phyloP scores from a whole-genome alignment of 176 grass and related monocot species.

The Tillandsia fasciculata region DNA sequence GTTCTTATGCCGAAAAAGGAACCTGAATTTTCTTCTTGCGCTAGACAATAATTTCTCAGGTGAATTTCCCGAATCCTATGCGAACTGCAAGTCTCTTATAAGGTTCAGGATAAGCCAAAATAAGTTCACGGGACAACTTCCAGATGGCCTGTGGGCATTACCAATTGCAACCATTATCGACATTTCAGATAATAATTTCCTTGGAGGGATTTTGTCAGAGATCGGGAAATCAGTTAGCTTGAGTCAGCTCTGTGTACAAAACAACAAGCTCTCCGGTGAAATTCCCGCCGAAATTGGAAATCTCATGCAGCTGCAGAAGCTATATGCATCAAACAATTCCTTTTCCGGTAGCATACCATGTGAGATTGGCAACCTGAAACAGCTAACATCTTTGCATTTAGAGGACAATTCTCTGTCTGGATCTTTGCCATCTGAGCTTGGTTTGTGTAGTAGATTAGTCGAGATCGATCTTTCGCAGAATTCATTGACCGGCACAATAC shows the following conservation, averaged over 20 bases:
- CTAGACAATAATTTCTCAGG: constrained; percentile 80
- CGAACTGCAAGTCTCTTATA: constrained; percentile 36
- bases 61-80: constrained; percentile 46
- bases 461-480: constrained; percentile 67
- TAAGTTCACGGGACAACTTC: constrained; percentile 35
- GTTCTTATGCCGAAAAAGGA: constrained; percentile 42
- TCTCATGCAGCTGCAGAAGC: constrained; percentile 39
- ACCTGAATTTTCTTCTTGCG: constrained; percentile 44
- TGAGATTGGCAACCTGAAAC: constrained; percentile 43
- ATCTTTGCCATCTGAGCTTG: constrained; percentile 33
- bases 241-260: constrained; percentile 50
- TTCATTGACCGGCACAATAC: constrained; percentile 43
- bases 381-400: constrained; percentile 46
- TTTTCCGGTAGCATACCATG: constrained; percentile 49
- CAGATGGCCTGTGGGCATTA: constrained; percentile 48
- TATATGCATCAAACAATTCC: constrained; percentile 59
- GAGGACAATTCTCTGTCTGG: constrained; percentile 44
- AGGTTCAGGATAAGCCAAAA: constrained; percentile 82
- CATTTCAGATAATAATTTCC: constrained; percentile 59
- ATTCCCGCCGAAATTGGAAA: constrained; percentile 50
- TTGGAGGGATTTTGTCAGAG: constrained; percentile 38
- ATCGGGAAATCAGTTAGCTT: constrained; percentile 38
- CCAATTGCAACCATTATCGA: constrained; percentile 59
- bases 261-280: constrained; percentile 40
- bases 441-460: constrained; percentile 40